Percentiles rank a stretch among this genome's conserved stretches.
Evolutionary conservation across 441 rosid species (phyloP).

Genomic region (Populus hybrid): DNA sequence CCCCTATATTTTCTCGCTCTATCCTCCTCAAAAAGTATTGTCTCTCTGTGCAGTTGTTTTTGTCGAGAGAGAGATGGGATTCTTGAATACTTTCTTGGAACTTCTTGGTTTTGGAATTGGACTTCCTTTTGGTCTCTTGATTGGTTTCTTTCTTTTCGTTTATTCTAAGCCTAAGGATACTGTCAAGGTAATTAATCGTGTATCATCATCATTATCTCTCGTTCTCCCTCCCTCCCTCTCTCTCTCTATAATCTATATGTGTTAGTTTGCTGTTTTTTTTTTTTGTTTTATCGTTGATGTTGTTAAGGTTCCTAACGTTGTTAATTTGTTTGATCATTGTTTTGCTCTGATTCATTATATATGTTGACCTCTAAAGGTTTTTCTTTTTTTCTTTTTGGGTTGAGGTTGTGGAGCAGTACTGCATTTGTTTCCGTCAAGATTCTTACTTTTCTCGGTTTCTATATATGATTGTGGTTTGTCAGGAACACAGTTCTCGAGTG

Average conservation of each 20-base stretch:
- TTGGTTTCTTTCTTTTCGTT: constrained; percentile 62
- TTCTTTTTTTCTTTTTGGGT: neutral
- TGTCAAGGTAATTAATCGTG: constrained; percentile 36
- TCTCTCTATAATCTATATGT: neutral
- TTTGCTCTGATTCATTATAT: neutral
- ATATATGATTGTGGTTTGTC: neutral
- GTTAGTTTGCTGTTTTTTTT: neutral
- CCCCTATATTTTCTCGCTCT: neutral
- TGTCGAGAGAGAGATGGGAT: constrained; percentile 35
- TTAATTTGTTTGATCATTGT: neutral
- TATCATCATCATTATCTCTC: neutral
- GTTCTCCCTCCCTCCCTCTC: too few relatives aligned
- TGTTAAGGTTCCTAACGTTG: neutral
- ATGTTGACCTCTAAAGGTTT: neutral
- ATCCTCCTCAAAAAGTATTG: neutral
- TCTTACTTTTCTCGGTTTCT: neutral
- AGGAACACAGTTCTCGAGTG: neutral
- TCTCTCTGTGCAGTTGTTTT: neutral
- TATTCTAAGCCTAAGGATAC: constrained; percentile 51
- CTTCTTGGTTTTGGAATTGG: constrained; percentile 50
- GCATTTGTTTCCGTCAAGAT: neutral
- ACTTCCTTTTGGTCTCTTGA: constrained; percentile 45
- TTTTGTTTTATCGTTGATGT: neutral
- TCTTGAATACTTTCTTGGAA: constrained; percentile 42
- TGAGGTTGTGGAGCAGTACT: neutral